Conservation (phyloP, 768 basidiomycete species). For the Suillus subluteus region DNA sequence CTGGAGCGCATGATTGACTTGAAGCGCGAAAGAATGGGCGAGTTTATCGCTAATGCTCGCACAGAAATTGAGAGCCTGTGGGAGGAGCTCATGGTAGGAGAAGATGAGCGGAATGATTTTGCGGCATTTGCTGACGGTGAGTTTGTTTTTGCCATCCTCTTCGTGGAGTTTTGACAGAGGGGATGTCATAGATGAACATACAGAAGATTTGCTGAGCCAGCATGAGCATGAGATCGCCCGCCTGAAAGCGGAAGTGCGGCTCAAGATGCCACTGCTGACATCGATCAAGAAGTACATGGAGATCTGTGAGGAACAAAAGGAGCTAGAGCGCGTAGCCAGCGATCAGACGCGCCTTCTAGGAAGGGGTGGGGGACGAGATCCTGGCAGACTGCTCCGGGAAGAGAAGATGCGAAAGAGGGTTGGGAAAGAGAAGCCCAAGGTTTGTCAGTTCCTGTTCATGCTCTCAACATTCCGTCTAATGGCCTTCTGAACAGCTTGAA, state of each 20-base stretch:
- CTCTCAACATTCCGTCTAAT: neutral
- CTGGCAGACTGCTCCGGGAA: conserved; percentile 85
- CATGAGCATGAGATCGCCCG: conserved; percentile 86
- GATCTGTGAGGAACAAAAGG: conserved; percentile 88
- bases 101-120: conserved; percentile 81
- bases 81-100: conserved; percentile 85
- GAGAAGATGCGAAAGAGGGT: conserved; percentile 98
- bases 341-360: conserved; percentile 85
- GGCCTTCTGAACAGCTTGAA: conserved; percentile 64
- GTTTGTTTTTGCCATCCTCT: conserved; percentile 22
- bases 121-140: conserved; percentile 82
- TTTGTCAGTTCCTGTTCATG: conserved; percentile 40
- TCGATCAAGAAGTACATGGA: conserved; percentile 88
- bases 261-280: conserved; percentile 75
- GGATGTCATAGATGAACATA: conserved; percentile 68
- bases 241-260: conserved; percentile 80
- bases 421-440: conserved; percentile 88
- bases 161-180: conserved; percentile 5
- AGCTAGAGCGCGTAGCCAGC: conserved; percentile 76
- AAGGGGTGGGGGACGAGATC: conserved; percentile 73
- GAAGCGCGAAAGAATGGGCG: conserved; percentile 84
- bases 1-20: conserved; percentile 88
- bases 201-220: conserved; percentile 81
- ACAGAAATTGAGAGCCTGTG: conserved; percentile 80
- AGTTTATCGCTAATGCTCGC: conserved; percentile 82